Evolutionary conservation across 805 yeast genomes (phyloP).

Genomic region (Torulaspora gathmanii): DNA sequence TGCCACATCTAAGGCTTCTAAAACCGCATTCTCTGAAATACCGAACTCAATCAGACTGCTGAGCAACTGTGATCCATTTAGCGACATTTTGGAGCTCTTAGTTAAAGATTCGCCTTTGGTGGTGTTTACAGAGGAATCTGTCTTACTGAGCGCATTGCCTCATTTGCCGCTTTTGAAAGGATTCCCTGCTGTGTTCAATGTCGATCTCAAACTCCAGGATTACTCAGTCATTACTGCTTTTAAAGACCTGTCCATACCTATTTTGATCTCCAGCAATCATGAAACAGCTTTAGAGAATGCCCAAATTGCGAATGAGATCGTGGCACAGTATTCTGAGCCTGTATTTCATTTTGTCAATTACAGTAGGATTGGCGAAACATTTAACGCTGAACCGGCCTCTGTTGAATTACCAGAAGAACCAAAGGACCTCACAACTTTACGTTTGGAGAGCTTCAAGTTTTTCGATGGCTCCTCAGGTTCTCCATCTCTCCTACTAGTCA

Average conservation of each 20-base stretch:
- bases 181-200: constrained; percentile 53
- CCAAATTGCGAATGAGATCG: constrained; percentile 53
- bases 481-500: constrained; percentile 52
- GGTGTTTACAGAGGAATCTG: constrained; percentile 49
- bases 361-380: constrained; percentile 13
- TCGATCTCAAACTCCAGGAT: constrained; percentile 55
- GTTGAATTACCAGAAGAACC: constrained; percentile 18
- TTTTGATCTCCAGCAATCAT: constrained; percentile 61
- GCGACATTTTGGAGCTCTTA: constrained; percentile 17
- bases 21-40: constrained; percentile 11
- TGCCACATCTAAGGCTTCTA: constrained; percentile 17
- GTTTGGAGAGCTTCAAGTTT: constrained; percentile 26
- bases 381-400: constrained; percentile 8
- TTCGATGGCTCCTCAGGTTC: constrained; percentile 32
- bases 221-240: constrained; percentile 65
- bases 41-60: constrained; percentile 22
- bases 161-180: constrained; percentile 42
- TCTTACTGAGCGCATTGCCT: constrained; percentile 58
- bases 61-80: constrained; percentile 33
- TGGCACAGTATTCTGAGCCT: constrained; percentile 46
- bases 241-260: constrained; percentile 61
- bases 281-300: constrained; percentile 52
- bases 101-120: constrained; percentile 35
- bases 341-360: constrained; percentile 65
- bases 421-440: constrained; percentile 34